Evolutionary conservation across 2,329 filamentous ascomycete species (phyloP).

Genomic region (Trichoderma breve): DNA sequence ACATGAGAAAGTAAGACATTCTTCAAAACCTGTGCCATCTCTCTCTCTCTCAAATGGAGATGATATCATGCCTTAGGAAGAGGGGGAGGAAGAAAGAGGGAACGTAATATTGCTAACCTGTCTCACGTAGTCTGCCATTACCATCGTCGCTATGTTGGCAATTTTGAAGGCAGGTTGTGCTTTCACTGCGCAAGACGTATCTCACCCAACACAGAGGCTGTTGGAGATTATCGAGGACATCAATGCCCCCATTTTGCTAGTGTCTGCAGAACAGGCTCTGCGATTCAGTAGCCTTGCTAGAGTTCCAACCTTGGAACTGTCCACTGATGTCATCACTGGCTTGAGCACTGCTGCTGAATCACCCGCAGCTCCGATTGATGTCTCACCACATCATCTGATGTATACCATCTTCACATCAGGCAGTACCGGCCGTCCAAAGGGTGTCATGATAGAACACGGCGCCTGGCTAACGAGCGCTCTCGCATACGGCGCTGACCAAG

Average conservation of each 20-base stretch:
- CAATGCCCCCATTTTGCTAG: not conserved
- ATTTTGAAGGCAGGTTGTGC: not conserved
- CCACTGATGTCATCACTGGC: not conserved
- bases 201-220: not conserved
- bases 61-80: not conserved
- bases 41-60: not conserved
- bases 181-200: not conserved
- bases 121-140: not conserved
- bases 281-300: not conserved
- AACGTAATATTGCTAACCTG: not conserved
- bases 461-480: conserved; percentile 21
- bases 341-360: not conserved
- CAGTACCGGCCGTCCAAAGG: conserved; percentile 29
- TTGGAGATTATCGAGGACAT: not conserved
- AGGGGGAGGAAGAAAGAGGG: fast-evolving
- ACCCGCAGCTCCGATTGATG: not conserved
- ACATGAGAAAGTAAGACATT: not conserved
- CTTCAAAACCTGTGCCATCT: not conserved
- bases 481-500: not conserved
- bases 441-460: conserved; percentile 26
- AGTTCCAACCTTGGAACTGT: not conserved
- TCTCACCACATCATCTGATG: not conserved
- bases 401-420: conserved; percentile 29
- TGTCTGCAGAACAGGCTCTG: not conserved
- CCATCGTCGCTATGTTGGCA: not conserved